Evolutionary conservation across 495 filamentous ascomycete species (phyloP).

Genomic region (Cercophora samala): DNA sequence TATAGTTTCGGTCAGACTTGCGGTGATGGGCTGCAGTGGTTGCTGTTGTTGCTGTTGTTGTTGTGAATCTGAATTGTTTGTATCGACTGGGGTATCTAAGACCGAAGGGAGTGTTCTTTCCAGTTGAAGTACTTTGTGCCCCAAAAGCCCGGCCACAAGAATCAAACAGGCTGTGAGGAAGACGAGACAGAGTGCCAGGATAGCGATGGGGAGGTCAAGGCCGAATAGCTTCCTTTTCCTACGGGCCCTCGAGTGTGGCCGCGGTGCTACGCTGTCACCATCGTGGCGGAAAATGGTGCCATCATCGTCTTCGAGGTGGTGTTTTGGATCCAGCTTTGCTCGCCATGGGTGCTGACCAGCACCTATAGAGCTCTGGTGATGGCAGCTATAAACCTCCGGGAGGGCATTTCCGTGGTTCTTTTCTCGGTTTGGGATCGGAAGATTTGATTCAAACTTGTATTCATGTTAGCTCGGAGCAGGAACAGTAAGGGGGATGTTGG

Average conservation of each 20-base stretch:
- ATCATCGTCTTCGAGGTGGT: not conserved
- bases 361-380: conserved; percentile 8
- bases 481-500: too few species aligned
- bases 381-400: conserved; percentile 5
- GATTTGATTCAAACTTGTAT: conserved; percentile 6
- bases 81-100: not conserved
- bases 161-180: not conserved
- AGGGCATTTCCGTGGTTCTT: conserved; percentile 4
- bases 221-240: conserved; percentile 3
- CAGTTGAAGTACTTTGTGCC: not conserved
- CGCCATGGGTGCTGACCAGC: conserved; percentile 6
- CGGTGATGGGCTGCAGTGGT: not conserved
- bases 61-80: not conserved
- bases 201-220: not conserved
- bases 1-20: not conserved
- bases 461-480: not conserved
- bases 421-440: conserved; percentile 7
- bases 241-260: not conserved
- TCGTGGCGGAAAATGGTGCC: not conserved
- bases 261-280: not conserved
- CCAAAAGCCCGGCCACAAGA: conserved; percentile 1
- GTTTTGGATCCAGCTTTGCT: not conserved
- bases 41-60: not conserved
- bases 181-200: conserved; percentile 6
- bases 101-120: not conserved